A percentile compares a stretch with the other conserved stretches of the same genome.
These are phyloP conservation scores for Dipodascopsis uninucleata DNA, from an alignment of 805 yeast species.

Conservation along the genomic window DNA sequence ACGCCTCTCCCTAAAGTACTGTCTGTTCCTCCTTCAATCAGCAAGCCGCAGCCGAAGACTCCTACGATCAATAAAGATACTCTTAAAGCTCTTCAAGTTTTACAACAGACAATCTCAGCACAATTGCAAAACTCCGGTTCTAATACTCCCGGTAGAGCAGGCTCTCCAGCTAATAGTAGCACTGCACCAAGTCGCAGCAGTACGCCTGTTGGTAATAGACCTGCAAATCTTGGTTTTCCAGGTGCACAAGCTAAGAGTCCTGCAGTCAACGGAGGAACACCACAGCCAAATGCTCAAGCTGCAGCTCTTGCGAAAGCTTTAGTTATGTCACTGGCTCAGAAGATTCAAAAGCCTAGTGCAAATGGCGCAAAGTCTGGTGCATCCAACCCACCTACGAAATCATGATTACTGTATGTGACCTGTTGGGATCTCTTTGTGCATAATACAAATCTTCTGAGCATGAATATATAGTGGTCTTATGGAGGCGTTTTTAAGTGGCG, in stretches of 20 bases:
- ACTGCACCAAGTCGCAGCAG: slow-evolving; percentile 1
- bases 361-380: too few species aligned
- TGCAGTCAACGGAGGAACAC: slow-evolving; percentile 2
- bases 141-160: slow-evolving; percentile 7
- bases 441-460: too few species aligned
- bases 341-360: slow-evolving; percentile 3
- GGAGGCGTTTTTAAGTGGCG: too few species aligned
- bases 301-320: slow-evolving; percentile 28
- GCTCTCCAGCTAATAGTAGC: not conserved
- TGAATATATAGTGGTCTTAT: too few species aligned
- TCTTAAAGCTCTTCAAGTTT: slow-evolving; percentile 68
- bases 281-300: slow-evolving; percentile 23
- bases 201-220: not conserved
- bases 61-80: slow-evolving; percentile 46
- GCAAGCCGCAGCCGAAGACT: slow-evolving; percentile 15
- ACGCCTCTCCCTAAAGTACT: slow-evolving; percentile 14
- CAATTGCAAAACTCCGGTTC: slow-evolving; percentile 57
- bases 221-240: too few species aligned
- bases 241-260: too few species aligned
- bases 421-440: too few species aligned
- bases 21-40: slow-evolving; percentile 14
- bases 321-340: slow-evolving; percentile 25
- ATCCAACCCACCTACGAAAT: too few species aligned
- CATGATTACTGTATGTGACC: too few species aligned
- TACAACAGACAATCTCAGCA: slow-evolving; percentile 80